Percentiles rank a stretch among this genome's conserved stretches.
These are phyloP conservation scores for Candida cerambycidarum DNA, from an alignment of 805 yeast species.

Conservation along the genomic window DNA sequence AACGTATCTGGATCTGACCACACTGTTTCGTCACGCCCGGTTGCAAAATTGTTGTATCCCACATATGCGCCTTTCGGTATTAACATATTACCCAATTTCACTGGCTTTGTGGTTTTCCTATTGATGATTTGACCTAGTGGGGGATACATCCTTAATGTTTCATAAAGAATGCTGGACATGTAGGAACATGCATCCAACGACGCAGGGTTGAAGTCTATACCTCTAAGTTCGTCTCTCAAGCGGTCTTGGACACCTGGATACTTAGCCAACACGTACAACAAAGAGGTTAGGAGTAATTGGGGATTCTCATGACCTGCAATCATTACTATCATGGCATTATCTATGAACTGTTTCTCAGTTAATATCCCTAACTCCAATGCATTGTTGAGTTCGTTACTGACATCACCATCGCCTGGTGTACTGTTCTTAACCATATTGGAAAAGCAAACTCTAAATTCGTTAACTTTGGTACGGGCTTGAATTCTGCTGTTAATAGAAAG, in stretches of 20 bases:
- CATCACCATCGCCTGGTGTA: conserved; percentile 30
- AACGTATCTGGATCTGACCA: conserved; percentile 50
- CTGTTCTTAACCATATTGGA: conserved; percentile 33
- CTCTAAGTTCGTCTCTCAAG: conserved; percentile 22
- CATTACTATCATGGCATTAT: conserved; percentile 53
- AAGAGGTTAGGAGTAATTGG: conserved; percentile 48
- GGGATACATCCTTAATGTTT: conserved; percentile 51
- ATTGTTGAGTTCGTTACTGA: conserved; percentile 41
- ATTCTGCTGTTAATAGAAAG: conserved; percentile 49
- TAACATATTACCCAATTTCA: conserved; percentile 41
- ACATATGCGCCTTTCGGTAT: conserved; percentile 54
- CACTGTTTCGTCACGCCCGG: conserved; percentile 42
- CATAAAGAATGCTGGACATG: conserved; percentile 40
- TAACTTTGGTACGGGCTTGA: conserved; percentile 44
- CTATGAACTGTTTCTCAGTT: conserved; percentile 47
- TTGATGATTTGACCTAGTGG: conserved; percentile 59
- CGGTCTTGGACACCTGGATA: conserved; percentile 30
- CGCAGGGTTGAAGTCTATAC: background rate
- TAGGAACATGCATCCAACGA: conserved; percentile 18
- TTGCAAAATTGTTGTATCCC: conserved; percentile 55
- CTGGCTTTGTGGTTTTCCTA: conserved; percentile 40
- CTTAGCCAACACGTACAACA: conserved; percentile 48
- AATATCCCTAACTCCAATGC: conserved; percentile 39
- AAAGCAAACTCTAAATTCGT: conserved; percentile 37
- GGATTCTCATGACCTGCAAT: conserved; percentile 70